Percentiles rank a stretch among this genome's conserved stretches.
Conservation (phyloP, 306 rosid species). For the Glycine tomentella region DNA sequence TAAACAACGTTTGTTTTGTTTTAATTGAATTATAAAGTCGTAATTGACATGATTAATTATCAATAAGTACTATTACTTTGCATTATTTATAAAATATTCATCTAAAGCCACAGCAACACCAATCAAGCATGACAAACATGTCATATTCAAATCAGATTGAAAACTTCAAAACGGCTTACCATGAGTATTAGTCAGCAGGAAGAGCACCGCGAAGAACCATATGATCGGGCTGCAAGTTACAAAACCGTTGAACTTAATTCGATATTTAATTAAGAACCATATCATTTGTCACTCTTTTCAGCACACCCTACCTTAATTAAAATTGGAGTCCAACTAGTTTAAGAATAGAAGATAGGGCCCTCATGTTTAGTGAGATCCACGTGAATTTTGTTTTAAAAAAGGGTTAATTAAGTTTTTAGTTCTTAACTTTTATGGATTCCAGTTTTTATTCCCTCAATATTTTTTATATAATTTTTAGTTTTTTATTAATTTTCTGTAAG, state of each 20-base stretch:
- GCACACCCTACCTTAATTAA: too few relatives aligned
- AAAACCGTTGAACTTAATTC: slow-evolving; percentile 21
- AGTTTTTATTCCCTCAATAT: too few relatives aligned
- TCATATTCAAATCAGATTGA: background rate
- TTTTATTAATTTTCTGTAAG: too few relatives aligned
- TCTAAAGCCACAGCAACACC: background rate
- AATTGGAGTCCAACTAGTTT: background rate
- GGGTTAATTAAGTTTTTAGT: too few relatives aligned
- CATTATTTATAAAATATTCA: background rate
- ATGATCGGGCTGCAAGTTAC: slow-evolving; percentile 73
- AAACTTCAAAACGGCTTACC: slow-evolving; percentile 58
- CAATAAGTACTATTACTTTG: background rate
- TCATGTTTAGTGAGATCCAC: background rate
- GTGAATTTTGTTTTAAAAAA: background rate
- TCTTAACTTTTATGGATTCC: too few relatives aligned
- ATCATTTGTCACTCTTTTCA: too few relatives aligned
- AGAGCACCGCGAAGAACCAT: slow-evolving; percentile 77
- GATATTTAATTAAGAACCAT: too few relatives aligned
- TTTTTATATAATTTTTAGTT: too few relatives aligned
- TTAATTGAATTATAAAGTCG: background rate
- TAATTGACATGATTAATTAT: background rate
- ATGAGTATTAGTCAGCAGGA: slow-evolving; percentile 62
- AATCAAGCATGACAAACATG: background rate
- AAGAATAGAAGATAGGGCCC: background rate
- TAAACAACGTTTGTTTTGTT: background rate